These are phyloP conservation scores for Plasmodium berghei DNA, from an alignment of 169 alveolate species.

Conservation along the genomic window DNA sequence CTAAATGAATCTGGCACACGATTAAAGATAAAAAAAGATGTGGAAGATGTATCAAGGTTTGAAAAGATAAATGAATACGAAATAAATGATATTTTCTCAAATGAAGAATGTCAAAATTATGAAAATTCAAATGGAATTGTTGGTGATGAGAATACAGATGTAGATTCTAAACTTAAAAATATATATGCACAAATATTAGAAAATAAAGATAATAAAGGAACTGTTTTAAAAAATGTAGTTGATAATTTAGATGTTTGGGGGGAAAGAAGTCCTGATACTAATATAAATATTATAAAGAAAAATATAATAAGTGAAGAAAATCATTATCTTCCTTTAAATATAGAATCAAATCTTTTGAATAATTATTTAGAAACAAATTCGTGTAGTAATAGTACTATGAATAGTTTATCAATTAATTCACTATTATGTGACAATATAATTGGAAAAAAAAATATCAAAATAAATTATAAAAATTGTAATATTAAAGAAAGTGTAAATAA, in stretches of 20 bases:
- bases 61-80: background rate
- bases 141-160: background rate
- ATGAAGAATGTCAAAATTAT: background rate
- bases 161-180: background rate
- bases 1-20: background rate
- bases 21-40: background rate
- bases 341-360: slow-evolving; percentile 15
- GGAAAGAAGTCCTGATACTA: slow-evolving; percentile 4
- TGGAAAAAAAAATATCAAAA: too few relatives aligned
- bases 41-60: background rate
- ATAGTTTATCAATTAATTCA: too few relatives aligned
- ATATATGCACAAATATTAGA: background rate
- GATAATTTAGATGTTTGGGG: background rate
- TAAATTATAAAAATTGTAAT: too few relatives aligned
- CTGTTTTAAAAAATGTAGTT: background rate
- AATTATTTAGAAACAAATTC: background rate
- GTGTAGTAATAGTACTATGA: background rate
- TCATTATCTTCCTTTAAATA: slow-evolving; percentile 10
- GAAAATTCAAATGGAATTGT: too few relatives aligned
- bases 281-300: slow-evolving; percentile 13
- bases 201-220: background rate
- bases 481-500: too few relatives aligned
- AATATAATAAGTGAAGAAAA: slow-evolving; percentile 48
- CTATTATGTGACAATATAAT: too few relatives aligned
- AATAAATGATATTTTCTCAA: background rate